These are phyloP conservation scores for Kingdonia uniflora DNA, from an alignment of 164 flowering plant species.

Conservation along the genomic window DNA sequence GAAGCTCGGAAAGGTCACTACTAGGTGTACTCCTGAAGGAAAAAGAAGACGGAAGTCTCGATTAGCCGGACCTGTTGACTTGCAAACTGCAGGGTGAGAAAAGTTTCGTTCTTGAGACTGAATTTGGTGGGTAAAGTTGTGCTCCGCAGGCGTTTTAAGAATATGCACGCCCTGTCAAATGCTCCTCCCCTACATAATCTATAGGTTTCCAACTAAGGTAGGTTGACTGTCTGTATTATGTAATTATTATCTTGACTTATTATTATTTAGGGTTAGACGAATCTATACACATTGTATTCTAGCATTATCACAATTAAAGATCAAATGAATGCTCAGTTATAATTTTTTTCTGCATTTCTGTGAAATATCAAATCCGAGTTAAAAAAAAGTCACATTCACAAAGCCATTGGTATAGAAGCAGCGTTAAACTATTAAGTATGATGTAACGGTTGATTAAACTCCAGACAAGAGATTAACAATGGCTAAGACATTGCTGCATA, in stretches of 20 bases:
- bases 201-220: neutral
- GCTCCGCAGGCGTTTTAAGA: neutral
- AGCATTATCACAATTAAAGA: no score
- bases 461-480: conserved; percentile 10
- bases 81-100: conserved; percentile 23
- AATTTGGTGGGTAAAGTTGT: conserved; percentile 1
- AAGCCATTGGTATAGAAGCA: neutral
- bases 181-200: neutral
- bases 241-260: no score
- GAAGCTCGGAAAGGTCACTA: conserved; percentile 28
- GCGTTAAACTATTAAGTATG: neutral
- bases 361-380: no score
- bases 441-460: neutral
- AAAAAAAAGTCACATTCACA: neutral
- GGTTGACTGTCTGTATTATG: neutral
- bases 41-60: conserved; percentile 60
- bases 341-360: no score
- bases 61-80: conserved; percentile 21
- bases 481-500: conserved; percentile 19
- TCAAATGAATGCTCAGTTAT: no score
- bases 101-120: conserved; percentile 12
- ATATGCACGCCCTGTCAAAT: neutral
- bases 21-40: conserved; percentile 58
- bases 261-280: no score
- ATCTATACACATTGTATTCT: no score